phyloP scores from a whole-genome alignment of 305 asterid species.

The Fraxinus xanthoxyloides region DNA sequence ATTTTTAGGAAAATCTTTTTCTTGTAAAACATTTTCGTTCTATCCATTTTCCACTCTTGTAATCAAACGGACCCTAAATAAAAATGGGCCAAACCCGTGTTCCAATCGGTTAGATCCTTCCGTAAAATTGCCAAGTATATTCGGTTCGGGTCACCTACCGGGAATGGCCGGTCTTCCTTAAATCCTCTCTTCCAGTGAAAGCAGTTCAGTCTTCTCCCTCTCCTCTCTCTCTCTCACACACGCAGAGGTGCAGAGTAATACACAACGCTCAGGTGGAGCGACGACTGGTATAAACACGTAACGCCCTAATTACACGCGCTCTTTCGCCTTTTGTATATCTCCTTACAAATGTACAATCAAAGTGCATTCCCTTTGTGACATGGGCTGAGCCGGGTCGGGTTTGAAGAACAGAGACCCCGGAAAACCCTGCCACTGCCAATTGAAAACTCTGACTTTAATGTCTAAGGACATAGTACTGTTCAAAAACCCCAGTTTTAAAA shows the following conservation, averaged over 20 bases:
- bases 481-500: neutral
- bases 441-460: neutral
- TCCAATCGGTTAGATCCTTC: no score
- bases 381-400: constrained; percentile 6
- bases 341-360: neutral
- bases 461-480: neutral
- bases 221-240: neutral
- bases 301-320: neutral
- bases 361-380: neutral
- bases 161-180: no score
- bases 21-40: no score
- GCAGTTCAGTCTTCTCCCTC: no score
- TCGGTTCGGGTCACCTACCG: no score
- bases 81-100: no score
- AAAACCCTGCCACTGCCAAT: neutral
- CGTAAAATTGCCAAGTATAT: no score
- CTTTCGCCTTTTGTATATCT: neutral
- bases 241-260: no score
- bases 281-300: neutral
- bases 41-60: no score
- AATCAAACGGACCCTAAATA: no score
- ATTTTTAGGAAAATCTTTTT: no score
- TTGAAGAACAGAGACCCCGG: neutral
- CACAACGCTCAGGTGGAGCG: neutral
- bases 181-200: no score